A percentile compares a stretch with the other conserved stretches of the same genome.
These are phyloP conservation scores for Beauveria caledonica DNA, from an alignment of 2,329 filamentous ascomycete species.

Conservation along the genomic window DNA sequence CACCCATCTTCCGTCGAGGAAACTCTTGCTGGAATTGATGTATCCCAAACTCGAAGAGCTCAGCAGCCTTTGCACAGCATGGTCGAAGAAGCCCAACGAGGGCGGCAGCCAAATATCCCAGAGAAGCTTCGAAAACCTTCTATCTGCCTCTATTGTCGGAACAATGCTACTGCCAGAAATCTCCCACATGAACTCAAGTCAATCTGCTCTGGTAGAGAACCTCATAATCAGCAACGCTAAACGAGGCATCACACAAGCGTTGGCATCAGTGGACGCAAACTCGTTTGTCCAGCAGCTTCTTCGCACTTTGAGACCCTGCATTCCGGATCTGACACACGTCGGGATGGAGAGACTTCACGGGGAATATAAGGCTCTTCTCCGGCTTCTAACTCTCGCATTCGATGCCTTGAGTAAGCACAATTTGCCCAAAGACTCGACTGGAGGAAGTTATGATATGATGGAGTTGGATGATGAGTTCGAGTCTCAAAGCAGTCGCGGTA, in stretches of 20 bases:
- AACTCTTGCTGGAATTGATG: conserved; percentile 45
- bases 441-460: conserved; percentile 47
- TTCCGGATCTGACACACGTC: conserved; percentile 35
- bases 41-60: conserved; percentile 45
- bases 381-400: conserved; percentile 34
- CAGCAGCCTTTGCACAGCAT: conserved; percentile 36
- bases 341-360: conserved; percentile 30
- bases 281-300: conserved; percentile 40
- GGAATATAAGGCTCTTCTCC: conserved; percentile 33
- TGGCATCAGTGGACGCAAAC: conserved; percentile 36
- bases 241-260: conserved; percentile 31
- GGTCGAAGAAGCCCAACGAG: conserved; percentile 37
- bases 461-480: conserved; percentile 60
- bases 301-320: conserved; percentile 33
- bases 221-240: conserved; percentile 33
- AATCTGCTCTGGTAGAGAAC: conserved; percentile 41
- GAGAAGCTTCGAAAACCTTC: conserved; percentile 44
- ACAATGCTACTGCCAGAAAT: conserved; percentile 41
- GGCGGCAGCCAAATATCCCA: conserved; percentile 41
- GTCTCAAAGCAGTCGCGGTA: conserved; percentile 46
- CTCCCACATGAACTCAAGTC: conserved; percentile 36
- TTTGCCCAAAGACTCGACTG: conserved; percentile 23
- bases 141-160: conserved; percentile 39
- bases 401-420: conserved; percentile 24
- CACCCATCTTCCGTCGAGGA: conserved; percentile 35